Evolutionary conservation across 2,329 filamentous ascomycete genomes (phyloP).

Genomic region (Tolypocladium tropicale): DNA sequence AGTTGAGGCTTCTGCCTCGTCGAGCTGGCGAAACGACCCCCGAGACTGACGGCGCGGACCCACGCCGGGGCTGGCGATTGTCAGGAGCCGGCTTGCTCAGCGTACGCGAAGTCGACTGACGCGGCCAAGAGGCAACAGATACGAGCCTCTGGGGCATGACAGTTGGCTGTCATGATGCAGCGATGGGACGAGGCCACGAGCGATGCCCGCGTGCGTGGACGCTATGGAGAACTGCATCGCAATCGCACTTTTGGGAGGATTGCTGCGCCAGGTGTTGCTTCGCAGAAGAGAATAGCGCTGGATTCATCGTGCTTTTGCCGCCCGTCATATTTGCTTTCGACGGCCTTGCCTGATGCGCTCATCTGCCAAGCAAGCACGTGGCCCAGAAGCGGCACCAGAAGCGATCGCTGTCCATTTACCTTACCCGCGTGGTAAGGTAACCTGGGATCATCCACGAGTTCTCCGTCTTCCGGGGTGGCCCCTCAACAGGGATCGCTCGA

Average conservation of each 20-base stretch:
- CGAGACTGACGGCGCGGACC: neutral
- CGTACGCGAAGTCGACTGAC: neutral
- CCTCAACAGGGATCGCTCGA: no score
- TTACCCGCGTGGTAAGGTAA: neutral
- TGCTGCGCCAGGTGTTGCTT: neutral
- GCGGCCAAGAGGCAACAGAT: neutral
- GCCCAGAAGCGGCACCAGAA: neutral
- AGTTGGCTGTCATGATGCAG: neutral
- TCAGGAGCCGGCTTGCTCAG: neutral
- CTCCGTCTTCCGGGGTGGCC: no score
- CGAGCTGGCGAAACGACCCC: neutral
- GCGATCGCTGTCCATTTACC: neutral
- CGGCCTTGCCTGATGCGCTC: neutral
- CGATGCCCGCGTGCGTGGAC: neutral
- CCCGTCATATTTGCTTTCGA: neutral
- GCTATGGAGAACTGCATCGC: neutral
- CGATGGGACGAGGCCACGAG: neutral
- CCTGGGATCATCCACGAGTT: neutral
- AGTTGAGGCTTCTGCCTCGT: neutral
- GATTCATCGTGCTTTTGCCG: no score
- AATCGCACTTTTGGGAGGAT: no score
- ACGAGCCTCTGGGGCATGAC: neutral
- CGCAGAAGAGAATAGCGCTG: no score
- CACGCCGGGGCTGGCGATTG: neutral
- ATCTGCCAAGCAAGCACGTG: neutral